Percentiles rank a stretch among this genome's conserved stretches.
Conservation (phyloP, 108 stramenopile species). For the Fistulifera pelliculosa region DNA sequence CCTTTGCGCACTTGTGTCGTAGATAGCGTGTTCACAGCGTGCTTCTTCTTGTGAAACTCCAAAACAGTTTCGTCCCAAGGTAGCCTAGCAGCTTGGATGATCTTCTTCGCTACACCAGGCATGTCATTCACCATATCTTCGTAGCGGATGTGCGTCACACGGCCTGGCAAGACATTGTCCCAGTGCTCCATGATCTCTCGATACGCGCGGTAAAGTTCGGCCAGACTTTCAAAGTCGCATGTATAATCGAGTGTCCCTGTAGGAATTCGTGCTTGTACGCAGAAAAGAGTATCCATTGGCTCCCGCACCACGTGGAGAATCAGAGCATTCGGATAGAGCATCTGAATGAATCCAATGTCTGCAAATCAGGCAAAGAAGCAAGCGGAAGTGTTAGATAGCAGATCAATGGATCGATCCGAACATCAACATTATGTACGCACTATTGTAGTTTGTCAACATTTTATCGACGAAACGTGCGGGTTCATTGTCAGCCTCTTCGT, state of each 20-base stretch:
- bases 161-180: slow-evolving; percentile 65
- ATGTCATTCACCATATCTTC: slow-evolving; percentile 79
- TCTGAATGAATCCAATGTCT: slow-evolving; percentile 80
- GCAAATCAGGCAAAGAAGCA: slow-evolving; percentile 19
- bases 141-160: slow-evolving; percentile 76
- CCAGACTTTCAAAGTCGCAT: slow-evolving; percentile 46
- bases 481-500: slow-evolving; percentile 9
- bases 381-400: too few relatives aligned
- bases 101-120: slow-evolving; percentile 41
- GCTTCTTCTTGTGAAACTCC: slow-evolving; percentile 82
- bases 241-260: slow-evolving; percentile 74
- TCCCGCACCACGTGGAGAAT: slow-evolving; percentile 76
- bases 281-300: slow-evolving; percentile 74
- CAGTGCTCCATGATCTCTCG: slow-evolving; percentile 81
- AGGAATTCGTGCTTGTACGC: slow-evolving; percentile 80
- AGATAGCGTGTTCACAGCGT: slow-evolving; percentile 81
- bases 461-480: slow-evolving; percentile 73
- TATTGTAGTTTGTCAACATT: slow-evolving; percentile 78
- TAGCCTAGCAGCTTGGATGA: slow-evolving; percentile 42
- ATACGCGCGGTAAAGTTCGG: slow-evolving; percentile 62
- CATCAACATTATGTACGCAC: too few relatives aligned
- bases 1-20: slow-evolving; percentile 78
- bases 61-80: slow-evolving; percentile 64
- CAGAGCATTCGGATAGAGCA: slow-evolving; percentile 80
- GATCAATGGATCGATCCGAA: background rate